A percentile compares a stretch with the other conserved stretches of the same genome.
phyloP scores from a whole-genome alignment of 176 grass and related monocot species.

The Triticum monococcum region DNA sequence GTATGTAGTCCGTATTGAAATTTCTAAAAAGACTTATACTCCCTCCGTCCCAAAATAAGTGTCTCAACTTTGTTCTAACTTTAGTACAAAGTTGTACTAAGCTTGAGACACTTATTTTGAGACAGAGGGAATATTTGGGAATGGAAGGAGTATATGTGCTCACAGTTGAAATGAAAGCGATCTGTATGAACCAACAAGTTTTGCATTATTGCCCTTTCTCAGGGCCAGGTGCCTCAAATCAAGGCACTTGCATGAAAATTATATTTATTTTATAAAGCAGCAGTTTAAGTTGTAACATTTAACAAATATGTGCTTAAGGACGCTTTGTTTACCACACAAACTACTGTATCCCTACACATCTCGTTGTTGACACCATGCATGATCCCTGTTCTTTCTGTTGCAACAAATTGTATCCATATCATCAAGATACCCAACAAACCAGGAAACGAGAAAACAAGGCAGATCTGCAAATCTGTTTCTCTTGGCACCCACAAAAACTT shows the following conservation, averaged over 20 bases:
- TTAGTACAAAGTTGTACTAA: too few relatives aligned
- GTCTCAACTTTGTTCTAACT: too few relatives aligned
- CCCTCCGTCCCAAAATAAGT: too few relatives aligned
- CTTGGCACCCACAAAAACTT: background rate
- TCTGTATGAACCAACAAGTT: background rate
- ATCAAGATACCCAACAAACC: conserved; percentile 4
- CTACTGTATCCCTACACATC: background rate
- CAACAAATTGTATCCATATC: background rate
- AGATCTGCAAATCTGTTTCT: background rate
- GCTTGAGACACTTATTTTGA: too few relatives aligned
- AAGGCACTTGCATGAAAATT: background rate
- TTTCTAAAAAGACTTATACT: too few relatives aligned
- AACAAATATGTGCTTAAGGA: background rate
- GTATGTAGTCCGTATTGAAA: too few relatives aligned
- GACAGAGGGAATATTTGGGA: too few relatives aligned
- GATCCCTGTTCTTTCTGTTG: background rate
- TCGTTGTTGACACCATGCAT: background rate
- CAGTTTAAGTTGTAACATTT: background rate
- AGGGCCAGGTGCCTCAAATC: background rate
- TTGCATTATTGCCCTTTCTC: background rate
- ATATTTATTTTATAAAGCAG: background rate
- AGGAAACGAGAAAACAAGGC: background rate
- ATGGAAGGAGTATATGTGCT: background rate
- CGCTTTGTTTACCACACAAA: background rate
- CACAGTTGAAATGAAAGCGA: background rate